phyloP scores from a whole-genome alignment of 768 basidiomycete genomes.

The Zangia roseola region DNA sequence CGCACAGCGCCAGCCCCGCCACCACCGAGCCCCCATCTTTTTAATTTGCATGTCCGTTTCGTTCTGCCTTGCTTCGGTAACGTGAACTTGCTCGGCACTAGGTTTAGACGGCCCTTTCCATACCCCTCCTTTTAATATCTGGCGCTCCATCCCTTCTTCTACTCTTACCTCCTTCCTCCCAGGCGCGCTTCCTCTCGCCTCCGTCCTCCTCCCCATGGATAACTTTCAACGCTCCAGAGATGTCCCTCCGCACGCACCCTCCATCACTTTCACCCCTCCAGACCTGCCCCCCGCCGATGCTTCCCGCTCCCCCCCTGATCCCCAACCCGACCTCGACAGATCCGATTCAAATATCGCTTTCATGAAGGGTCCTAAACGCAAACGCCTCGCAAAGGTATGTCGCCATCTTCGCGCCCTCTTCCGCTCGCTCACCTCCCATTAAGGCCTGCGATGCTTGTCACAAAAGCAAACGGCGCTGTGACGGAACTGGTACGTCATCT shows the following conservation, averaged over 20 bases:
- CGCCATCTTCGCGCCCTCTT: neutral
- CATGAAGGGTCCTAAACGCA: constrained; percentile 52
- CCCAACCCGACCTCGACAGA: constrained; percentile 25
- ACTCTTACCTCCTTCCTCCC: neutral
- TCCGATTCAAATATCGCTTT: constrained; percentile 39
- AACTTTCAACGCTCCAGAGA: constrained; percentile 30
- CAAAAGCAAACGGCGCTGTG: constrained; percentile 81
- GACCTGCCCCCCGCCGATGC: constrained; percentile 20
- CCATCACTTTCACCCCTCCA: constrained; percentile 26
- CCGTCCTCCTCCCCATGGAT: constrained; percentile 34
- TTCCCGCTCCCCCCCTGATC: constrained; percentile 21
- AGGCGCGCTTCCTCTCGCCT: constrained; percentile 1
- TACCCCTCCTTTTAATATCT: constrained; percentile 27
- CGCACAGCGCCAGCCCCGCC: neutral
- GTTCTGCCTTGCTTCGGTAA: constrained; percentile 22
- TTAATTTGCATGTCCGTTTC: constrained; percentile 17
- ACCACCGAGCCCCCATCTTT: constrained; percentile 6
- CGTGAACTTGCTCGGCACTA: constrained; percentile 25
- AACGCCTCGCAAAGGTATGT: constrained; percentile 51
- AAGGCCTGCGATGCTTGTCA: constrained; percentile 82
- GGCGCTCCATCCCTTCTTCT: constrained; percentile 1
- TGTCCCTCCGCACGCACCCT: constrained; percentile 9
- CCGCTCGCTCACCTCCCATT: constrained; percentile 7
- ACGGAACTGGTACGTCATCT: constrained; percentile 63
- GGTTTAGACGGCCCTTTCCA: constrained; percentile 30